Conservation (phyloP, 2,329 filamentous ascomycete species). For the Pseudopyricularia javanii region DNA sequence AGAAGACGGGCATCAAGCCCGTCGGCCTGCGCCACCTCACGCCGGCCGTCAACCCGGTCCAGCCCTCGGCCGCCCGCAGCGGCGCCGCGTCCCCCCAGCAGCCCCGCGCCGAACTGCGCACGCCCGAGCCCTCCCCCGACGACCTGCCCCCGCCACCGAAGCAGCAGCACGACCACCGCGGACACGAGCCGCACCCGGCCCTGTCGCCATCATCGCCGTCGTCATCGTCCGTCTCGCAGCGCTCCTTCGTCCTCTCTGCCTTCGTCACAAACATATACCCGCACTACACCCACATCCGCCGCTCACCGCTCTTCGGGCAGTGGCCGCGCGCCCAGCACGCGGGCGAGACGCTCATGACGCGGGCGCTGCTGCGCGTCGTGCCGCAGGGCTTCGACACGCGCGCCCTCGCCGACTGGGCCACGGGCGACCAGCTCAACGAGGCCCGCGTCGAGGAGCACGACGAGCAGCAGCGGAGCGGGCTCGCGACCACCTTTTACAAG, state of each 20-base stretch:
- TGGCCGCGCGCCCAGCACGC: constrained; percentile 23
- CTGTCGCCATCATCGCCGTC: not conserved
- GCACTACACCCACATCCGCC: constrained; percentile 23
- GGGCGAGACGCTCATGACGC: constrained; percentile 21
- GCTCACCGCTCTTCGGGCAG: constrained; percentile 22
- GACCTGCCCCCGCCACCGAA: not conserved
- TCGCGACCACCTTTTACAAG: not conserved
- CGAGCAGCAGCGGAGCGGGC: not conserved
- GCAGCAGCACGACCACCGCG: not conserved
- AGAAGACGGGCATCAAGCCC: constrained; percentile 9
- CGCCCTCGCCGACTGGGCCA: constrained; percentile 32
- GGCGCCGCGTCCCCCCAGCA: not conserved
- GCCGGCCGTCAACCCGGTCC: constrained; percentile 8
- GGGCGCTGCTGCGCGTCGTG: constrained; percentile 23
- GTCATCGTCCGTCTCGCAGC: constrained; percentile 9
- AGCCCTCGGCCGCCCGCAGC: not conserved
- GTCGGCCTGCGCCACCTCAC: constrained; percentile 5
- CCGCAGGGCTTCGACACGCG: constrained; percentile 22
- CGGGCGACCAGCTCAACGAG: constrained; percentile 11
- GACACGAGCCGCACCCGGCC: not conserved
- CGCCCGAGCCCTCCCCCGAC: not conserved
- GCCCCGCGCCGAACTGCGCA: not conserved
- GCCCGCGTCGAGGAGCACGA: constrained; percentile 3
- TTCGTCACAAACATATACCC: constrained; percentile 23
- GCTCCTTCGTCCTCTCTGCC: constrained; percentile 29